Evolutionary conservation across 768 basidiomycete genomes (phyloP).

Genomic region (Tremella fuciformis): DNA sequence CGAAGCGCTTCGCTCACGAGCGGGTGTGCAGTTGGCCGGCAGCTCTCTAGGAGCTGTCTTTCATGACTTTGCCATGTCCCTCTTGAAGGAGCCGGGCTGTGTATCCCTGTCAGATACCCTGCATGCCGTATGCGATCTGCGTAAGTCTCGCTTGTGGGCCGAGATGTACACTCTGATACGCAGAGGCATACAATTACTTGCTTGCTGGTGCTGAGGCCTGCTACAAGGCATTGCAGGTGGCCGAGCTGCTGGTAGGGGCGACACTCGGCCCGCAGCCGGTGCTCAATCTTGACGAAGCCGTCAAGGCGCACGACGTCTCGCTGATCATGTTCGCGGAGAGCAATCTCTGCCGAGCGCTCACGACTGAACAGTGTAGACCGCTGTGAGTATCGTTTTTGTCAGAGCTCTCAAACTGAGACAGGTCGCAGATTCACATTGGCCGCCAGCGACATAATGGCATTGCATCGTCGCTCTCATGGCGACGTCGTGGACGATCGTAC

Average conservation of each 20-base stretch:
- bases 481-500: not conserved
- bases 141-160: not conserved
- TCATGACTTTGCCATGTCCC: conserved; percentile 4
- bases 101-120: not conserved
- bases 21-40: not conserved
- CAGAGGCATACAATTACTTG: not conserved
- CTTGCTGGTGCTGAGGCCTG: conserved; percentile 1
- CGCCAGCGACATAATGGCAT: not conserved
- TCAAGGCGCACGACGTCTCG: not conserved
- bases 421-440: conserved; percentile 1
- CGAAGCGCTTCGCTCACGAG: not conserved
- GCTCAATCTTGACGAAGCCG: not conserved
- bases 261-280: not conserved
- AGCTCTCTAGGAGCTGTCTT: not conserved
- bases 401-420: not conserved
- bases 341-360: conserved; percentile 1
- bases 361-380: not conserved
- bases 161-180: not conserved
- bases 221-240: conserved; percentile 1
- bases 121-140: conserved; percentile 3
- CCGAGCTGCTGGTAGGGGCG: not conserved
- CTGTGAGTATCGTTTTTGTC: not conserved
- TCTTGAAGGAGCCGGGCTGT: conserved; percentile 2
- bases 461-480: not conserved
- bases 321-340: conserved; percentile 4